Evolutionary conservation across 108 stramenopile genomes (phyloP), one percentile per base, ranked within the genome.

Genomic region (Nitzschia putrida): DNA sequence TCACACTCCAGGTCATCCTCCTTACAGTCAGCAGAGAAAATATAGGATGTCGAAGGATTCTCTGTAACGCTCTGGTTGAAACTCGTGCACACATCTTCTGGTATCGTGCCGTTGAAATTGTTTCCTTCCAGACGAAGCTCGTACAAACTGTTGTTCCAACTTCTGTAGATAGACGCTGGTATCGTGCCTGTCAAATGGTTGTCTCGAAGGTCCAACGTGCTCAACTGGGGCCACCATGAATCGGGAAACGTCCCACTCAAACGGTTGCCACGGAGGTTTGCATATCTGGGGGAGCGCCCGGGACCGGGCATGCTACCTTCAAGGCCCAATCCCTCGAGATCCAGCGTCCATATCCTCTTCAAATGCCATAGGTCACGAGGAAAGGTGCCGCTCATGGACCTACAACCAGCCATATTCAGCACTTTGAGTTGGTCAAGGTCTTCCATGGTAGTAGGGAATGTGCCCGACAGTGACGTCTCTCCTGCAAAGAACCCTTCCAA

Each of bases 131-230:
- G 39, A 0, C 58, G 29, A 2, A 59, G 16, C 8, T 38, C 39
- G 34, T 16, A 40, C 34, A 59, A 59, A 21, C 38, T 21, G 14
- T 39, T n/a, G 38, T 59, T 20, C 29, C 29, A 59, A 13, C 14
- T n/a, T 25, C 38, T 39, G 39, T 21, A 16, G 5, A 64, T 4
- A 14, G 18, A 44, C 24, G 43, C 1, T 22, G 61, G 61, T 22
- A 64, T 45, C 13, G 61, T 49, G 18, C 61, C 61, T 24, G 61
- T 64, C 3, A 64, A 22, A 16, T 5, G 11, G 45, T 64, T 64
- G 61, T 64, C 25, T 12, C 45, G 21, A 13, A 64, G 25, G 5
- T 49, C 61, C 61, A 64, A 64, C 3, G 29, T 34, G 29, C 3
- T 3, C 29, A 34, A 34, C 29, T 34, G 29, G 29, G 29, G 29